These are phyloP conservation scores for Grosmannia clavigera DNA, from an alignment of 2,329 filamentous ascomycete species.

Conservation along the genomic window DNA sequence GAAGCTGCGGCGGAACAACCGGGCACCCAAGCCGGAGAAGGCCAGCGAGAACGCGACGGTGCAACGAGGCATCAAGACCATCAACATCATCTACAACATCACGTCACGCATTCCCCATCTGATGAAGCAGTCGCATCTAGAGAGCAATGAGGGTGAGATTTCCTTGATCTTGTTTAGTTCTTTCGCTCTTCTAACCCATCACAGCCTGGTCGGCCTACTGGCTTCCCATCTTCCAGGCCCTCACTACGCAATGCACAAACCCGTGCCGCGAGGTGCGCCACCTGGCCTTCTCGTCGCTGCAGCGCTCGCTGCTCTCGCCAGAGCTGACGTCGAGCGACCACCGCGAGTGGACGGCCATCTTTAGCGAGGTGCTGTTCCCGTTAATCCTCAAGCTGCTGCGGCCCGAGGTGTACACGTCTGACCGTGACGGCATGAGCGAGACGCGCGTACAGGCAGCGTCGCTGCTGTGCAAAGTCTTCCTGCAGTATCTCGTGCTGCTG, in stretches of 20 bases:
- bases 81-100: constrained; percentile 70
- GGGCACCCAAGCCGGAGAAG: constrained; percentile 38
- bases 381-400: constrained; percentile 78
- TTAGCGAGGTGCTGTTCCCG: constrained; percentile 86
- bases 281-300: constrained; percentile 73
- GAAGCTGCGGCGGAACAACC: constrained; percentile 19
- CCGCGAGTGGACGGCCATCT: constrained; percentile 89
- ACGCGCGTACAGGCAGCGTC: constrained; percentile 86
- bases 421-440: constrained; percentile 88
- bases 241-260: constrained; percentile 86
- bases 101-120: constrained; percentile 71
- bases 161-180: background rate
- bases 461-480: constrained; percentile 84
- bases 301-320: constrained; percentile 73
- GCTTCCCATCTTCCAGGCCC: constrained; percentile 82
- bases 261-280: constrained; percentile 87
- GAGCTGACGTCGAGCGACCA: constrained; percentile 75
- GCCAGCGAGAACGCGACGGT: constrained; percentile 60
- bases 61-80: constrained; percentile 64
- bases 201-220: constrained; percentile 94
- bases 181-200: background rate
- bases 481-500: constrained; percentile 81
- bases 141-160: constrained; percentile 61
- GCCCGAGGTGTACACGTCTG: constrained; percentile 85
- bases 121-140: constrained; percentile 87